Conservation (phyloP, 768 basidiomycete species). For the Infundibulicybe gibba region DNA sequence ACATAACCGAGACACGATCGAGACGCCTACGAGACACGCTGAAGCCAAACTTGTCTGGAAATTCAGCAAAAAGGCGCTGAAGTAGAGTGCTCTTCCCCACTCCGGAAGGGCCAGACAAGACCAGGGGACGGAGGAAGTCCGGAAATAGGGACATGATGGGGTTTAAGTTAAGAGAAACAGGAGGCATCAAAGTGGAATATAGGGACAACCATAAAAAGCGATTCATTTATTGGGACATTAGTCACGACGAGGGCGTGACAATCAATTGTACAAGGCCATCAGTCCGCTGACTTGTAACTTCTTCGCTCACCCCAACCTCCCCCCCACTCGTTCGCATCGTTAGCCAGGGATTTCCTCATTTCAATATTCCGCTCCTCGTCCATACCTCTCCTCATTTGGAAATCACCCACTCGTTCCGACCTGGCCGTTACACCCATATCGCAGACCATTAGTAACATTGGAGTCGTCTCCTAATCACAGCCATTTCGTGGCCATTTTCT, state of each 20-base stretch:
- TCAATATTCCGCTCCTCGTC: slow-evolving; percentile 9
- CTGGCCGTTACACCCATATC: neutral
- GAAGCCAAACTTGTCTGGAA: slow-evolving; percentile 87
- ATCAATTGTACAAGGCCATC: too few species aligned
- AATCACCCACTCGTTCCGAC: neutral
- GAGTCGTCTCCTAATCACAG: too few species aligned
- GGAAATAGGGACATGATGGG: slow-evolving; percentile 15
- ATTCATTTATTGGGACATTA: too few species aligned
- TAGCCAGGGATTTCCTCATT: neutral
- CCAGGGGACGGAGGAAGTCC: slow-evolving; percentile 67
- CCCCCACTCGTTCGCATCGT: too few species aligned
- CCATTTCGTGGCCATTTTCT: too few species aligned
- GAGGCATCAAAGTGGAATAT: neutral
- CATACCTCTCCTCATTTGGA: neutral
- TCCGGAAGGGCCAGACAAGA: slow-evolving; percentile 89
- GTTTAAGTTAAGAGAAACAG: neutral
- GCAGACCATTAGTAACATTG: too few species aligned
- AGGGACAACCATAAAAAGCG: neutral
- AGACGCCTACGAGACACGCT: slow-evolving; percentile 78
- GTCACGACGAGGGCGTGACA: too few species aligned
- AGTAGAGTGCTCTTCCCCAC: slow-evolving; percentile 94
- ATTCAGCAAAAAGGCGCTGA: slow-evolving; percentile 71
- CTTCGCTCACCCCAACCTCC: too few species aligned
- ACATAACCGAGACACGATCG: slow-evolving; percentile 8
- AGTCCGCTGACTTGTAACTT: too few species aligned